A percentile compares a stretch with the other conserved stretches of the same genome.
phyloP scores from a whole-genome alignment of 352 stramenopile species.

The Globisporangium spinosum region DNA sequence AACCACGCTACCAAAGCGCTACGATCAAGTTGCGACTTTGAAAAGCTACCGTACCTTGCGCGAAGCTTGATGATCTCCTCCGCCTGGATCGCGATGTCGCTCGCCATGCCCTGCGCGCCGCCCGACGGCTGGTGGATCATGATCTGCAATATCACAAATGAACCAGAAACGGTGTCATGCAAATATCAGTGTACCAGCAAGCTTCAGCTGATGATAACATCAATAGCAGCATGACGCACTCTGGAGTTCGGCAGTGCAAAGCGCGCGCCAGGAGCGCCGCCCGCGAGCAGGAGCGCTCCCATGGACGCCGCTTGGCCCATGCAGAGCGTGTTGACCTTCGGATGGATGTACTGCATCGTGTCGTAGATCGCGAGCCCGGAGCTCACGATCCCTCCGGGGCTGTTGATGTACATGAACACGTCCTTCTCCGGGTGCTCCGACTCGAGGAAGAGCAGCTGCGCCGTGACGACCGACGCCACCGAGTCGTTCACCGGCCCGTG shows the following conservation, averaged over 20 bases:
- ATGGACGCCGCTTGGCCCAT: constrained; percentile 97
- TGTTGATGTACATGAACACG: constrained; percentile 99
- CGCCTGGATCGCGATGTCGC: constrained; percentile 98
- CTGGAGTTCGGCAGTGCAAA: constrained; percentile 93
- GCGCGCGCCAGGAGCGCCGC: constrained; percentile 84
- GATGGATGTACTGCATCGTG: constrained; percentile 97
- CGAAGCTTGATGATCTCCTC: constrained; percentile 97
- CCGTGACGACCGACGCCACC: constrained; percentile 80
- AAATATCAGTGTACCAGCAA: constrained; percentile 2
- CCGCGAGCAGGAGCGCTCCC: constrained; percentile 93
- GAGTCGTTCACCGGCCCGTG: constrained; percentile 91
- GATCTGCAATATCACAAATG: constrained; percentile 38
- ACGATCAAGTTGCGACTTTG: background rate
- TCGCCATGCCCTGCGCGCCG: constrained; percentile 95
- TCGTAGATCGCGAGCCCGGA: constrained; percentile 98
- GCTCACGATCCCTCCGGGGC: constrained; percentile 94
- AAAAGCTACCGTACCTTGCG: constrained; percentile 49
- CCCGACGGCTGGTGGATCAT: constrained; percentile 98
- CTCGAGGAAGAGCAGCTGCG: constrained; percentile 94
- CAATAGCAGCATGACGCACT: constrained; percentile 32
- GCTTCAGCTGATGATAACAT: background rate
- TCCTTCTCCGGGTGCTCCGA: constrained; percentile 96
- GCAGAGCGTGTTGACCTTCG: constrained; percentile 97
- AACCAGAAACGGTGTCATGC: background rate
- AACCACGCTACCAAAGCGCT: background rate